phyloP scores from a whole-genome alignment of 2,329 filamentous ascomycete genomes.

The Curvularia sp. region DNA sequence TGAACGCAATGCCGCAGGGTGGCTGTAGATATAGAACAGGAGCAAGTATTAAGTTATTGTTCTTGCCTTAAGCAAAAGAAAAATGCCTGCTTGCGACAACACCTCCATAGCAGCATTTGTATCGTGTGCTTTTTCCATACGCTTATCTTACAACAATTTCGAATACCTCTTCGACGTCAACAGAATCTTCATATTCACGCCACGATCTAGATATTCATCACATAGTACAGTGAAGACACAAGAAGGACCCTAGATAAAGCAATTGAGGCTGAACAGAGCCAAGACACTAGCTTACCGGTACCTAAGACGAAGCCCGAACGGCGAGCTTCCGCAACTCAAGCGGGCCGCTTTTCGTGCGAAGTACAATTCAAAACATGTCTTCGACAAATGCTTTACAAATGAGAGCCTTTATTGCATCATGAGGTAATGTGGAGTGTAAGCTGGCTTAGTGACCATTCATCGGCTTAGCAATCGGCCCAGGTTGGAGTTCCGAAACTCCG shows the following conservation, averaged over 20 bases:
- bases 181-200: too few relatives aligned
- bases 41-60: too few relatives aligned
- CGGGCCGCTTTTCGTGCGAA: neutral
- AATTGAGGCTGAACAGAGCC: neutral
- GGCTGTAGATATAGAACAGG: too few relatives aligned
- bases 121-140: too few relatives aligned
- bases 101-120: too few relatives aligned
- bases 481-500: neutral
- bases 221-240: neutral
- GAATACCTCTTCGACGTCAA: too few relatives aligned
- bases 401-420: neutral
- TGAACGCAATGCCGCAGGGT: too few relatives aligned
- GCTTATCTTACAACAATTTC: too few relatives aligned
- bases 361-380: neutral
- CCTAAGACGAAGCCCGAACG: neutral
- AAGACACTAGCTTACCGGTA: neutral
- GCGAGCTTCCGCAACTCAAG: neutral
- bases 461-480: constrained; percentile 1
- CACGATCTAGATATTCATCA: neutral
- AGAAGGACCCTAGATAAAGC: neutral
- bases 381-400: neutral
- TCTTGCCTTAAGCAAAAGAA: too few relatives aligned
- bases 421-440: neutral
- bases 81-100: too few relatives aligned
- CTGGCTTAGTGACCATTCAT: neutral